phyloP scores from a whole-genome alignment of 495 filamentous ascomycete species.

The Hypoxylon cercidicola region DNA sequence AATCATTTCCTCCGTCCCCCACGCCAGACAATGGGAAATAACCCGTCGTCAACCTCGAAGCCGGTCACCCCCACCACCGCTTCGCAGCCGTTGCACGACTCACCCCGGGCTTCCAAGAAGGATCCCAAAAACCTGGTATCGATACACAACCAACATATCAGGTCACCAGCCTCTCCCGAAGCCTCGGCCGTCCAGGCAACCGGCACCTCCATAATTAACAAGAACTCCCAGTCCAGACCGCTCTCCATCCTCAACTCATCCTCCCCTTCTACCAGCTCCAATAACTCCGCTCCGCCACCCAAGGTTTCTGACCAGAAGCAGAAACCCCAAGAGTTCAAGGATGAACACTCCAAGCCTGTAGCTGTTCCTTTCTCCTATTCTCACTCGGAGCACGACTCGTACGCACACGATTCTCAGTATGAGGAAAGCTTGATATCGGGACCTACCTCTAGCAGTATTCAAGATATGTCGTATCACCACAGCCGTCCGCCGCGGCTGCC shows the following conservation, averaged over 20 bases:
- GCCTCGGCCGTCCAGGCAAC: constrained; percentile 64
- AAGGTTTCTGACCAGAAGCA: constrained; percentile 44
- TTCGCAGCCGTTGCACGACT: constrained; percentile 47
- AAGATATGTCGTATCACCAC: constrained; percentile 66
- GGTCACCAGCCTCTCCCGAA: constrained; percentile 62
- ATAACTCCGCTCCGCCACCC: constrained; percentile 34
- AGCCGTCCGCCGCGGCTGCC: constrained; percentile 86
- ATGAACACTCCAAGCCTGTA: constrained; percentile 60
- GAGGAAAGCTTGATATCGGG: constrained; percentile 48
- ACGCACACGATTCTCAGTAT: constrained; percentile 51
- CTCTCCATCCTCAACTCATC: constrained; percentile 54
- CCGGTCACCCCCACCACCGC: constrained; percentile 46
- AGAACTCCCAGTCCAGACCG: constrained; percentile 50
- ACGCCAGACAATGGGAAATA: constrained; percentile 55
- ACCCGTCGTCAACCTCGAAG: constrained; percentile 51
- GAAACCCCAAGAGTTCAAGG: constrained; percentile 51
- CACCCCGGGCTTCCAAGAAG: constrained; percentile 48
- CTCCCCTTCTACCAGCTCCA: constrained; percentile 44
- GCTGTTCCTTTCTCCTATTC: constrained; percentile 62
- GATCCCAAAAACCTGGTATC: constrained; percentile 48
- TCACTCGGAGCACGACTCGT: constrained; percentile 48
- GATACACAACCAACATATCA: constrained; percentile 47
- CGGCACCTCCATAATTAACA: constrained; percentile 58
- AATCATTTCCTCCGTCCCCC: constrained; percentile 35
- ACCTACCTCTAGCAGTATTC: constrained; percentile 55